Evolutionary conservation across 1,284 basidiomycete species (phyloP), one percentile per base, ranked within the genome.

Genomic region (Heterobasidion irregulare): DNA sequence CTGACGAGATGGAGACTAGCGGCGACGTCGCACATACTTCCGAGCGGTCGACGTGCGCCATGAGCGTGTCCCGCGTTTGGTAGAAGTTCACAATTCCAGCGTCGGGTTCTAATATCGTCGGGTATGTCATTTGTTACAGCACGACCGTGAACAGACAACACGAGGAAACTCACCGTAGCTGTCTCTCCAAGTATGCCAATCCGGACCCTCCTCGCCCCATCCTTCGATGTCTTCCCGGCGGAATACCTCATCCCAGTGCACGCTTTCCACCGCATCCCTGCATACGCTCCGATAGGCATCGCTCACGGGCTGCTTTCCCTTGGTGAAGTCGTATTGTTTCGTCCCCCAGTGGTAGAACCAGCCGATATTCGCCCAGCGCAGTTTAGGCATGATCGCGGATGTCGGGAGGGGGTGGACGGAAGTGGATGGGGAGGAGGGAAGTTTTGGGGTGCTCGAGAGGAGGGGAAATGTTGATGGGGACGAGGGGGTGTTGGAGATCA

Each of bases 71-170:
- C 69, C 82, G 87, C 51, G 75, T 77, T 67, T 93, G 90, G 66
- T 94, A 93, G 64, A 92, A 96, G 67, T 97, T 97, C 57, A 96
- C 88, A 49, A 97, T 95, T 2, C 94, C 94, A 10, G 93, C 92
- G 66, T 95, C 93, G 2, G 92, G 91, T 65, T 89, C 93, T 89
- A 63, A 26, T 36, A 26, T 26, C 12, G 12, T 34, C 32, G 32
- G 44, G n/a, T 16, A 49, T 8, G 15, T 12, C n/a, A 49, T 18
- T 33, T 18, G 1, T 2, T 18, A 19, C 47, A 15, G 32, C 18
- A 26, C 32, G 47, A 33, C 10, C 32, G 15, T 26, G 33, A 52
- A 41, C 16, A 32, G 13, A 10, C 7, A 33, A 15, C 18, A 19
- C 26, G 10, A 19, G 32, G 12, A 46, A 6, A 48, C 71, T 52